Conservation (phyloP, 345 rosid species). For the Durio zibethinus region DNA sequence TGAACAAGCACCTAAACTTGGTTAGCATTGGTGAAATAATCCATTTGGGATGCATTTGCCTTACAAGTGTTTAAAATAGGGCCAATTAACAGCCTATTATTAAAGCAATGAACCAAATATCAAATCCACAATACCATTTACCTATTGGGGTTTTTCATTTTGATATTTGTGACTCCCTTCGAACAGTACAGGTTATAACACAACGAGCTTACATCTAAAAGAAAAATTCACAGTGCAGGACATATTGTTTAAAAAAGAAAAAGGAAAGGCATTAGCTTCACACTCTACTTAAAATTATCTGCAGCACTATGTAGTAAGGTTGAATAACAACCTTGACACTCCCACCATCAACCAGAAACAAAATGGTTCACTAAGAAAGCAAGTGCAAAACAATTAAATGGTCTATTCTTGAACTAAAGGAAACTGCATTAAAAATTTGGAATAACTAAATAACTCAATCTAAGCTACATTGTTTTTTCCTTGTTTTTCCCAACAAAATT, state of each 20-base stretch:
- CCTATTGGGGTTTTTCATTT: background rate
- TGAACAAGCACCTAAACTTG: slow-evolving; percentile 8
- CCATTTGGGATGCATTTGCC: background rate
- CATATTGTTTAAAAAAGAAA: background rate
- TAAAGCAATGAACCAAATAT: background rate
- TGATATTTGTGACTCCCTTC: no score
- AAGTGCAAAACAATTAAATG: background rate
- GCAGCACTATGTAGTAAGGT: no score
- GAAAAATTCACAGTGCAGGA: background rate
- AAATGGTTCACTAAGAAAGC: background rate
- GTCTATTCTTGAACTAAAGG: background rate
- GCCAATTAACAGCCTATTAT: background rate
- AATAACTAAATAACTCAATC: background rate
- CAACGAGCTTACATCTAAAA: background rate
- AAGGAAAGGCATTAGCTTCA: no score
- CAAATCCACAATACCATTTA: background rate
- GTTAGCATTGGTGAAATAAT: slow-evolving; percentile 10
- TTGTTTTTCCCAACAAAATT: background rate
- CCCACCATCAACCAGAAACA: no score
- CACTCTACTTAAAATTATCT: no score
- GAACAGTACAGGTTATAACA: no score
- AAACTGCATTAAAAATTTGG: background rate
- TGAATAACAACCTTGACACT: no score
- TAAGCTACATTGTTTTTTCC: background rate
- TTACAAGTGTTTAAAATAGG: slow-evolving; percentile 6